phyloP scores from a whole-genome alignment of 2,329 filamentous ascomycete genomes.

The Tolypocladium paradoxum region DNA sequence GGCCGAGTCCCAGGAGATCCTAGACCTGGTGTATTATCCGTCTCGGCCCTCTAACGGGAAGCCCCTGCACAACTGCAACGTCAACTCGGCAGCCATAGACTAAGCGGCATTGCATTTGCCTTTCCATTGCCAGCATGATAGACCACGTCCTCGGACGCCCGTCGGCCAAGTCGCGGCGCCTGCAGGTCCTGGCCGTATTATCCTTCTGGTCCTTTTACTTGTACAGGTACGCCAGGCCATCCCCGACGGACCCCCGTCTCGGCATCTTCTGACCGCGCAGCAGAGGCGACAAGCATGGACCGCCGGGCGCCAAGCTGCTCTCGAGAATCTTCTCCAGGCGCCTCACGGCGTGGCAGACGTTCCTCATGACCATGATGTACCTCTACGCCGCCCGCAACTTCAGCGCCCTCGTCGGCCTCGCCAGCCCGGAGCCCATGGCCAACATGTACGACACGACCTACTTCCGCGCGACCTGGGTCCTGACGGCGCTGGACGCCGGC shows the following conservation, averaged over 20 bases:
- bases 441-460: constrained; percentile 89
- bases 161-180: constrained; percentile 80
- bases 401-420: constrained; percentile 79
- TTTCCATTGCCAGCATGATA: constrained; percentile 34
- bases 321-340: constrained; percentile 60
- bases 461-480: constrained; percentile 93
- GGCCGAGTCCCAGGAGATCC: not conserved
- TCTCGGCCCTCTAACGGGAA: not conserved
- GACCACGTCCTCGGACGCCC: constrained; percentile 90
- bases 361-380: constrained; percentile 79
- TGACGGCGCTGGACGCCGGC: constrained; percentile 87
- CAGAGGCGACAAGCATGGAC: constrained; percentile 80
- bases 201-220: constrained; percentile 87
- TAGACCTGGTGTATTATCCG: not conserved
- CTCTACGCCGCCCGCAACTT: constrained; percentile 91
- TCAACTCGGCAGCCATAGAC: not conserved
- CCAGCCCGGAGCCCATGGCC: constrained; percentile 84
- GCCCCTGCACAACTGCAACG: not conserved
- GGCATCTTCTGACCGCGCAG: not conserved
- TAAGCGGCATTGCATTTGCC: not conserved
- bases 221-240: constrained; percentile 43
- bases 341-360: constrained; percentile 81
- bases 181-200: constrained; percentile 84
- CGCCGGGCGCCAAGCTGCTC: constrained; percentile 59
- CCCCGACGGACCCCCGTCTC: not conserved